These are phyloP conservation scores for Ustilago bromivora DNA, from an alignment of 1,284 basidiomycete species.

Conservation along the genomic window DNA sequence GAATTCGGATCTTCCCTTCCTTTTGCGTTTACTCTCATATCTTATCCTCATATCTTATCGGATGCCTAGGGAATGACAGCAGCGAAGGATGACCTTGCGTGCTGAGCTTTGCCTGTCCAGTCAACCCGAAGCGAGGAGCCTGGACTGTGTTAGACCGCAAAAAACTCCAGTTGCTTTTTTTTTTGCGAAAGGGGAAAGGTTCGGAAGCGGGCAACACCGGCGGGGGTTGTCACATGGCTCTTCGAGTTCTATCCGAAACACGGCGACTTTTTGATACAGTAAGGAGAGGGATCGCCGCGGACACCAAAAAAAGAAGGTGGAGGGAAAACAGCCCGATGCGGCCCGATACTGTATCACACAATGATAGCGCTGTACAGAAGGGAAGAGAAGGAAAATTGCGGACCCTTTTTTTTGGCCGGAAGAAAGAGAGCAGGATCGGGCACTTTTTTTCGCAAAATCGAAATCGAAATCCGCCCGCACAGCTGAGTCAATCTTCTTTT, in stretches of 20 bases:
- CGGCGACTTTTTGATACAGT: conserved; percentile 1
- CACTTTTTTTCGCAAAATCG: not conserved
- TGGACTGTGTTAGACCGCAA: not conserved
- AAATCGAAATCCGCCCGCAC: too few species aligned
- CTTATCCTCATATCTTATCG: not conserved
- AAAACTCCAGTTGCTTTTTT: not conserved
- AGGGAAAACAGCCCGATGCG: conserved; percentile 12
- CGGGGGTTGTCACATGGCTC: not conserved
- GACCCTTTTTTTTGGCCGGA: not conserved
- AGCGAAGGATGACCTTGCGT: too few species aligned
- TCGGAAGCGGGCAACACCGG: conserved; percentile 3
- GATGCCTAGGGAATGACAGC: too few species aligned
- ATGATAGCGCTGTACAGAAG: not conserved
- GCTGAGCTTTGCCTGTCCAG: not conserved
- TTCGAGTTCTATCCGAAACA: not conserved
- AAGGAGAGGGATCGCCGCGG: not conserved
- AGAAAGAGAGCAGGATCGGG: not conserved
- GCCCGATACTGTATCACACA: conserved; percentile 3
- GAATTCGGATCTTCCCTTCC: not conserved
- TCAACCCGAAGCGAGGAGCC: too few species aligned
- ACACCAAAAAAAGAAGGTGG: not conserved
- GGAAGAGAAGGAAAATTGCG: not conserved
- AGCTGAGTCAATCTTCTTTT: not conserved
- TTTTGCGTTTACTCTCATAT: not conserved
- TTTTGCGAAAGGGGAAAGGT: too few species aligned